Evolutionary conservation across 192 early-diverging fungal species (phyloP), one percentile per base, ranked within the genome.

Genomic region (Coemansia sp.): DNA sequence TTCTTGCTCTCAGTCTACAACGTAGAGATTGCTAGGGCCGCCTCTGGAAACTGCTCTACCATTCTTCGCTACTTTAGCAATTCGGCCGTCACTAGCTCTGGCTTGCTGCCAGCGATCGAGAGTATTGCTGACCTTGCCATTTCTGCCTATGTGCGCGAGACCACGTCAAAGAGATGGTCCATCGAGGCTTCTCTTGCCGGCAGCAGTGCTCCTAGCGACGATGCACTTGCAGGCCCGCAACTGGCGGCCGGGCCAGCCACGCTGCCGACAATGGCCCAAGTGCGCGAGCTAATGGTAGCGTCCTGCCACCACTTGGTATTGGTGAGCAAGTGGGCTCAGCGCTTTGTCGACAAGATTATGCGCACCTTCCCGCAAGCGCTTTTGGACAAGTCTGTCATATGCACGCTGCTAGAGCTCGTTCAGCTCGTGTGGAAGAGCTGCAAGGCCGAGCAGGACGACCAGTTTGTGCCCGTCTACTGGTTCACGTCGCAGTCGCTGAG

Each of bases 41-140:
- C 79, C 33, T 67, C 88, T 35, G 89, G 91, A 21, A 77, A 87
- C 74, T 91, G 87, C 60, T 85, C 85, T 3, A 86, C 87, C 46
- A 86, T 95, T 40, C 76, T 93, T 34, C 83, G 85, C 51, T 98
- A 98, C 68, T 90, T 98, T 63, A 82, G 86, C 76, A 95, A 97
- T 67, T 86, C 93, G 34, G 90, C 94, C 16, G 88, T 95, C 45
- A 90, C 90, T 64, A 83, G 86, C 36, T 91, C 89, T 16, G 86
- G 87, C 7, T 71, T 94, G 35, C 88, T 90, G 38, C 80, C 80
- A 1, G 86, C 91, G 13, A 74, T 99, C 38, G 91, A 95, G 65
- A 78, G 80, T 24, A 91, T 97, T 62, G 92, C 88, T 10, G 89
- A 92, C 40, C 84, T 88, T 8, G 73, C 63, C 16, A 66, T 84